Evolutionary conservation across 345 rosid species (phyloP), one percentile per base, ranked within the genome.

Genomic region (Pugionium cornutum): DNA sequence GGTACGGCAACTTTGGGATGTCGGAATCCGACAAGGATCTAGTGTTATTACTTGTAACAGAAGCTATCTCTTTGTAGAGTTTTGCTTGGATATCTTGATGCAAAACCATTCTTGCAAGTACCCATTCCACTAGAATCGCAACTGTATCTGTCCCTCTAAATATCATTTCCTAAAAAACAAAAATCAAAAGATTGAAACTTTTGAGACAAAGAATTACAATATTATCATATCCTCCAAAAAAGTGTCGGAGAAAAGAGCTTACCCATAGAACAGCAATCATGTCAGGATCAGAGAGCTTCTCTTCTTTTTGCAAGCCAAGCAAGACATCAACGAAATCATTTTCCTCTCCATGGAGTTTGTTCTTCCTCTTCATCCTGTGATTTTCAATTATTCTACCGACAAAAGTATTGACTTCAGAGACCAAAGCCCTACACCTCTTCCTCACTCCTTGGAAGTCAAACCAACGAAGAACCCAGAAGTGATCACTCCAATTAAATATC

Each of bases 221-320:
- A 18, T 18, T 18, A 18, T 18, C 18, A 18, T 18, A 11, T 34
- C 36, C 45, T 8, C 9, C 1, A 34, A 11, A 4, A 30, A n/a
- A 49, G 40, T 3, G 9, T 9, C 18, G 18, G 18, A 18, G 44
- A 45, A 60, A 37, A 48, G 18, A 54, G 42, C 71, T 40, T 79
- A 89, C 98, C 96, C 96, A 91, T 69, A 91, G 69, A 57, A 91
- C 86, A 69, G 96, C 92, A 48, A 84, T 80, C 86, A 89, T 84
- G 59, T 92, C 92, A 2, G 95, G 68, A 44, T 85, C 92, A 48
- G 42, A 71, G 39, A 84, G 76, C 56, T 57, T 75, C 55, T 87
- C 82, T 2, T 82, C 85, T 52, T 78, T 76, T 68, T 85, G 83
- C 78, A 84, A 49, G 41, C 80, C 80, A 59, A 89, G 97, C 80